Base-by-base conservation (phyloP, 768 basidiomycete genomes). In the Leccinum rimulosum region DNA sequence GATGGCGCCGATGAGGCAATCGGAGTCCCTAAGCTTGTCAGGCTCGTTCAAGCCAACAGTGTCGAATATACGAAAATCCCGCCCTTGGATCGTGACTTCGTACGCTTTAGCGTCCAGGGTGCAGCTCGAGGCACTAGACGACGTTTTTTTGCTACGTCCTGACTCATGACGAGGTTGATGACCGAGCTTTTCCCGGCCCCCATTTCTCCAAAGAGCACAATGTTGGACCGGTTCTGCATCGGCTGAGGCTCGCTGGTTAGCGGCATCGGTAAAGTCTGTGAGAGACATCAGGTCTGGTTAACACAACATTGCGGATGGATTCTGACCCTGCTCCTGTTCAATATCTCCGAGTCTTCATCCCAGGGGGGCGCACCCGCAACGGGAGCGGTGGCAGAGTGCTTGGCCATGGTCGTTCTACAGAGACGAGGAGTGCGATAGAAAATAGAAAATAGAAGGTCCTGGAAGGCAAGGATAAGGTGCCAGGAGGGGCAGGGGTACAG, bases 111-210 rank as follows among this genome's bases (percentile, higher is more conserved):
- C 70, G 6, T 72, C 57, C 52, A 80, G 63, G 2, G 78, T 78
- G 54, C 73, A 76, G 27, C 72, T 71, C 7, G 59, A 58, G n/a
- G 69, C 73, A 7, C 65, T 59, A 25, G 68, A 71, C 17, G 76
- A 76, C 2, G 66, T 66, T 5, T 2, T 45, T 1, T 45, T 1
- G 78, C 77, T 15, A 57, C 54, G 6, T 64, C 67, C 15, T 5
- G 57, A 27, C 70, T 71, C 17, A 64, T 50, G 38, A 81, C 61
- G 69, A 80, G 74, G 62, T 80, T 81, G 57, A 79, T 62, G 14
- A 80, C 60, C 1, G 77, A 77, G 57, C 78, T 80, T 59, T 81
- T 80, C 1, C 75, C 74, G 8, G 63, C 64, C 4, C 72, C 71
- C 49, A 64, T 61, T 61, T 73, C 72, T 22, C 71, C 72, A 12